Percentiles rank a stretch among this genome's conserved stretches.
Conservation (phyloP, 768 basidiomycete species). For the Cyclocybe cylindracea region DNA sequence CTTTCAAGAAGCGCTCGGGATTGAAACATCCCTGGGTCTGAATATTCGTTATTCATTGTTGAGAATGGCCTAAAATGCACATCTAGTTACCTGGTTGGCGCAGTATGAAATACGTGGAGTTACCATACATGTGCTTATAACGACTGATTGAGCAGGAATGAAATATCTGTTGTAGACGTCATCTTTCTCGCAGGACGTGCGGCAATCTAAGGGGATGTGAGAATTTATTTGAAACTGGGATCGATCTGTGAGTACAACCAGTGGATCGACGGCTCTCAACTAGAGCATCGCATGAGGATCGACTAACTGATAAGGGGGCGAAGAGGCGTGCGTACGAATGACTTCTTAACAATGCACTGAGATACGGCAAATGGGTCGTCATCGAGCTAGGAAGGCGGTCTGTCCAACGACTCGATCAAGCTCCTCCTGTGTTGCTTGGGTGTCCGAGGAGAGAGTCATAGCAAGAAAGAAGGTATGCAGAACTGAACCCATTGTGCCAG, state of each 20-base stretch:
- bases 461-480: conserved; percentile 39
- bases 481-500: conserved; percentile 21
- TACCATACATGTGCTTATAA: conserved; percentile 37
- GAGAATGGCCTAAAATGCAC: conserved; percentile 27
- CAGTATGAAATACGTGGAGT: too few species aligned
- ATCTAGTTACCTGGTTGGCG: background rate
- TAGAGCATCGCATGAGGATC: background rate
- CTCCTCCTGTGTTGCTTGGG: conserved; percentile 39
- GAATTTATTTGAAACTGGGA: background rate
- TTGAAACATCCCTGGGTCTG: conserved; percentile 32
- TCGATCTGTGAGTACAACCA: too few species aligned
- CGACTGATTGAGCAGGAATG: conserved; percentile 43
- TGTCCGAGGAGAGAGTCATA: conserved; percentile 39
- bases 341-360: conserved; percentile 38
- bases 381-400: conserved; percentile 37
- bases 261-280: conserved; percentile 30
- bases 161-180: conserved; percentile 46
- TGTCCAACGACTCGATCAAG: conserved; percentile 38
- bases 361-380: conserved; percentile 40
- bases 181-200: conserved; percentile 35
- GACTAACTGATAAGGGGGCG: background rate
- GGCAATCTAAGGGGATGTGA: conserved; percentile 21
- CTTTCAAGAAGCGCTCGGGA: conserved; percentile 46
- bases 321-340: conserved; percentile 11
- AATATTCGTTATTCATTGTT: conserved; percentile 28